Base-by-base conservation (phyloP, 768 basidiomycete species). In the Lactarius hengduanensis region DNA sequence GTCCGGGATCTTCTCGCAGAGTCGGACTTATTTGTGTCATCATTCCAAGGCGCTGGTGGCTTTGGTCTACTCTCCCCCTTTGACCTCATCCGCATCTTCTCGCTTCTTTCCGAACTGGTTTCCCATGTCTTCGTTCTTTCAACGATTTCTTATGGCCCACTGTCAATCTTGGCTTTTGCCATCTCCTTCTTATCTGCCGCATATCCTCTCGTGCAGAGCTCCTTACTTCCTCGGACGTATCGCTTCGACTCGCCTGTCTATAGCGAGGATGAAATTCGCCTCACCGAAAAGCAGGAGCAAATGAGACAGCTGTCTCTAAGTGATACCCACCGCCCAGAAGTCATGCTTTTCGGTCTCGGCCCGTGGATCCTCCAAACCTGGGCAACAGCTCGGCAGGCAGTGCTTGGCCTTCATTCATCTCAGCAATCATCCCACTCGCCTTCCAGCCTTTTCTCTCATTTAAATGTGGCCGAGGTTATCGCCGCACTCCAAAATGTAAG, bases 291-390 rank as follows among this genome's bases (percentile, higher is more conserved):
- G 50, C 88, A 89, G 72, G 91, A 93, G 72, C 84, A 82, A 53
- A 84, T 93, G 81, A 86, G 90, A 9, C 85, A 82, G 71, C 78
- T 94, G 45, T 92, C 87, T 0, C 86, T 90, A 74, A 89, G 85
- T 72, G 92, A 92, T 45, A 72, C 78, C 0, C 86, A 91, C 74
- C 87, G 91, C n/a, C 86, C 89, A 18, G 93, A 96, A 74, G 83
- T 95, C 38, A 80, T 88, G 40, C 80, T 95, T 4, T 96, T 94
- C 74, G 91, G 91, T 4, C 81, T 96, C 18, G 88, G 86, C 13
- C 88, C 91, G 45, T 96, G 93, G 94, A 88, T 95, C 62, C 77
- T 95, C 65, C 81, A 84, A 63, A 84, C 86, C 8, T 96, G 93
- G 93, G 82, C 87, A 4, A 80, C 77, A 38, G 84, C 91, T 3